Evolutionary conservation across 805 yeast genomes (phyloP).

Genomic region (Sporopachydermia lactativora): DNA sequence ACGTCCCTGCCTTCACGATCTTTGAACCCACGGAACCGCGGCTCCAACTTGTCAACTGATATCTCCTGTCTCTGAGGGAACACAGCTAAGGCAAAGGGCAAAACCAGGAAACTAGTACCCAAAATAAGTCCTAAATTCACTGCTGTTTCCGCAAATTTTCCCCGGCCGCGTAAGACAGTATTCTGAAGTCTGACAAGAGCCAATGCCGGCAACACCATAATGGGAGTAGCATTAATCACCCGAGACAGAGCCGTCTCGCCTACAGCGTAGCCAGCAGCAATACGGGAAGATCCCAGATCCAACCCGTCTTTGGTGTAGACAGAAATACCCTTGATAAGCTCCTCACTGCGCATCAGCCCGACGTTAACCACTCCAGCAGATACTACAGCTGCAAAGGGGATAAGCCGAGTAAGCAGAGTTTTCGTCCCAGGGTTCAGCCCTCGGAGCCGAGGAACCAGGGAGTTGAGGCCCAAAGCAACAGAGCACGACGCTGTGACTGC

Average conservation of each 20-base stretch:
- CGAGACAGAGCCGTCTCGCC: conserved; percentile 95
- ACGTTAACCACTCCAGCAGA: conserved; percentile 94
- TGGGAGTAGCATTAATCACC: conserved; percentile 92
- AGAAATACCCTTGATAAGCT: conserved; percentile 70
- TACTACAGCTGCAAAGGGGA: conserved; percentile 98
- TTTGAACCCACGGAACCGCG: conserved; percentile 42
- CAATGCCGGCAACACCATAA: conserved; percentile 94
- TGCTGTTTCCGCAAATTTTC: conserved; percentile 46
- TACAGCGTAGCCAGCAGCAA: conserved; percentile 85
- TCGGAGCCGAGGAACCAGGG: conserved; percentile 77
- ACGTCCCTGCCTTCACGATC: conserved; percentile 47
- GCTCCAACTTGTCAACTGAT: conserved; percentile 46
- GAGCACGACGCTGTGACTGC: conserved; percentile 94
- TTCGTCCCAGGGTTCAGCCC: conserved; percentile 55
- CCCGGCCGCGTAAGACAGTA: conserved; percentile 45
- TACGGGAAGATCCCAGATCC: conserved; percentile 55
- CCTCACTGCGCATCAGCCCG: conserved; percentile 93
- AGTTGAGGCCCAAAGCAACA: conserved; percentile 87
- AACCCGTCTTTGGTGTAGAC: conserved; percentile 57
- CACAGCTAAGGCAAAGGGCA: conserved; percentile 91
- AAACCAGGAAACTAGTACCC: conserved; percentile 68
- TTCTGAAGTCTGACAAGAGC: conserved; percentile 66
- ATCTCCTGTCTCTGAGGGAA: conserved; percentile 82
- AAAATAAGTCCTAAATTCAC: conserved; percentile 82
- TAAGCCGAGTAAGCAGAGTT: conserved; percentile 66